Percentiles rank a stretch among this genome's conserved stretches.
phyloP scores from a whole-genome alignment of 225 moss, liverwort and hornwort species.

The Sphagnum tenellum region DNA sequence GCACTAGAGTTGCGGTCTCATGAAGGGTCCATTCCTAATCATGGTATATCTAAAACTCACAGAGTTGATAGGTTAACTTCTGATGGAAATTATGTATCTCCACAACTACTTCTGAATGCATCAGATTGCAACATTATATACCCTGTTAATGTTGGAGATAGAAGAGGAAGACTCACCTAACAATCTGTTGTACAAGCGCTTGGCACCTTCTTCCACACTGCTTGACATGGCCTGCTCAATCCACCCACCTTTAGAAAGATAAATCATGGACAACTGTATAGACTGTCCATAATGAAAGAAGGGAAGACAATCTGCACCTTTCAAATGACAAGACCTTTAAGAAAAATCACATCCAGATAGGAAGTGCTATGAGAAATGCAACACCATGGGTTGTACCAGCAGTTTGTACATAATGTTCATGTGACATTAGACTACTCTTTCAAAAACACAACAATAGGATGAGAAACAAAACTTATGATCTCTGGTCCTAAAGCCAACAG shows the following conservation, averaged over 20 bases:
- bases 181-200: conserved; percentile 44
- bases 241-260: conserved; percentile 10
- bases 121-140: not conserved
- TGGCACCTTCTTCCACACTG: conserved; percentile 37
- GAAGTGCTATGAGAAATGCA: not conserved
- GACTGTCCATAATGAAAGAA: not conserved
- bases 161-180: conserved; percentile 24
- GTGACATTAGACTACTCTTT: too few relatives aligned
- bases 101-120: not conserved
- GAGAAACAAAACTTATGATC: too few relatives aligned
- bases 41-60: not conserved
- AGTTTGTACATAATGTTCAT: too few relatives aligned
- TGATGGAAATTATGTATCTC: not conserved
- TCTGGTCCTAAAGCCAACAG: too few relatives aligned
- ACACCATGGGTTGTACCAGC: too few relatives aligned
- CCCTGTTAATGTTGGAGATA: not conserved
- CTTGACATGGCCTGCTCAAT: conserved; percentile 40
- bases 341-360: not conserved
- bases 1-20: too few relatives aligned
- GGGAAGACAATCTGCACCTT: not conserved
- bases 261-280: not conserved
- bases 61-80: too few relatives aligned
- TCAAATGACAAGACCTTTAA: not conserved
- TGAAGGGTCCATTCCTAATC: not conserved
- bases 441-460: too few relatives aligned